Conservation (phyloP, 495 filamentous ascomycete genomes). For the Neurospora sp. region DNA sequence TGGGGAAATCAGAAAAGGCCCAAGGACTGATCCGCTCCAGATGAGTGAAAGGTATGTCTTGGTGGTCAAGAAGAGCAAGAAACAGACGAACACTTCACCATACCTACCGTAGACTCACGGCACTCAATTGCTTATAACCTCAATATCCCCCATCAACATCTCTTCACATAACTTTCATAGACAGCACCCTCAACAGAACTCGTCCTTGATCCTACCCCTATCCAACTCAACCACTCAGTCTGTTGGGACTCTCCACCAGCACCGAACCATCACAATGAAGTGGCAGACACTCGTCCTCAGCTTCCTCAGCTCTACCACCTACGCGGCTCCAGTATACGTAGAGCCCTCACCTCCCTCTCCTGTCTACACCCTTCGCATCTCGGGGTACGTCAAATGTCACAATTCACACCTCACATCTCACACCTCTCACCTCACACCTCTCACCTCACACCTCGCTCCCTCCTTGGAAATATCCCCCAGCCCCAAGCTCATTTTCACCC, state of each 20-base stretch:
- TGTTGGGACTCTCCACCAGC: neutral
- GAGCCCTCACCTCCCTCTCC: neutral
- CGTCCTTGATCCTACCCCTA: neutral
- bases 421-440: neutral
- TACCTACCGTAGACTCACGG: neutral
- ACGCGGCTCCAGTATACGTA: constrained; percentile 12
- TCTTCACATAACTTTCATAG: neutral
- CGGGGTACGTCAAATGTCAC: constrained; percentile 9
- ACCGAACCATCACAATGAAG: constrained; percentile 11
- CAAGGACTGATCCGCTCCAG: neutral
- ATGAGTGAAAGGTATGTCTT: neutral
- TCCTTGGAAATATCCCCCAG: no score
- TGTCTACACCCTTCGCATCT: constrained; percentile 13
- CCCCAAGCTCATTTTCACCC: neutral
- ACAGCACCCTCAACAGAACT: neutral
- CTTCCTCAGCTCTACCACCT: constrained; percentile 8
- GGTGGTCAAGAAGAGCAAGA: neutral
- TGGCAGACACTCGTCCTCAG: constrained; percentile 5
- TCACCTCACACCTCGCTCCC: neutral
- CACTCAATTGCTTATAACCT: neutral
- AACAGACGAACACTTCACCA: neutral
- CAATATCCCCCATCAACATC: neutral
- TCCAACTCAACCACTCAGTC: neutral
- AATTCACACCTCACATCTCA: neutral
- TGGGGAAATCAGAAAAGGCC: neutral